Conservation (phyloP, 1,139 yeast species). For the Saccharomyces hybrid region DNA sequence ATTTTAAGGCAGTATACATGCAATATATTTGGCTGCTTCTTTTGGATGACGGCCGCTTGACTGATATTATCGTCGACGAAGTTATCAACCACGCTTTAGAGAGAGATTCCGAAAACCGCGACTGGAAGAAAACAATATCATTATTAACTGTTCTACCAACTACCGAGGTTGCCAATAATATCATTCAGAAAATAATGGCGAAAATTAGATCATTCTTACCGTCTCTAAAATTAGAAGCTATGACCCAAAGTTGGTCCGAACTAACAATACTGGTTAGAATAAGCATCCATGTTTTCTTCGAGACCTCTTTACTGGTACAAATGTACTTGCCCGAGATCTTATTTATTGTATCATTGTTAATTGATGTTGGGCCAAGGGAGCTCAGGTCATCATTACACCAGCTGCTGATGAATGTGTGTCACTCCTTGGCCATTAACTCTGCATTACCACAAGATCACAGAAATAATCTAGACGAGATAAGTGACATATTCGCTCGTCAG, state of each 20-base stretch:
- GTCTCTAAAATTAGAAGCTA: constrained; percentile 37
- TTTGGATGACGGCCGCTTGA: constrained; percentile 53
- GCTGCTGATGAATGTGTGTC: constrained; percentile 61
- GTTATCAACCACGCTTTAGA: constrained; percentile 69
- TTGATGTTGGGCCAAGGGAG: constrained; percentile 66
- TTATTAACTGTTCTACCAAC: constrained; percentile 62
- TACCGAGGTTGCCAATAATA: constrained; percentile 61
- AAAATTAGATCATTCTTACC: constrained; percentile 47
- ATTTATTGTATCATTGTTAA: constrained; percentile 59
- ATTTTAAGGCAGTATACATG: constrained; percentile 42
- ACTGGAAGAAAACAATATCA: constrained; percentile 57
- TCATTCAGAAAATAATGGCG: constrained; percentile 45
- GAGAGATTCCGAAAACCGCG: constrained; percentile 62
- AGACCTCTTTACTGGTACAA: constrained; percentile 57
- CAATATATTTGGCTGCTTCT: constrained; percentile 66
- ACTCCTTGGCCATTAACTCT: constrained; percentile 59
- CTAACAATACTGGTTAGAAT: constrained; percentile 61
- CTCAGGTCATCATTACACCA: constrained; percentile 62
- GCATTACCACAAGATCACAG: constrained; percentile 41
- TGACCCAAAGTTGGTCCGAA: constrained; percentile 66
- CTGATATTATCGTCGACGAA: constrained; percentile 59
- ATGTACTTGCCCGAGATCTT: constrained; percentile 67
- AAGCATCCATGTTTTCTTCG: constrained; percentile 64
- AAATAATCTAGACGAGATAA: constrained; percentile 43
- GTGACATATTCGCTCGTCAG: constrained; percentile 59